phyloP scores from a whole-genome alignment of 768 basidiomycete species.

The Trametes villosa region DNA sequence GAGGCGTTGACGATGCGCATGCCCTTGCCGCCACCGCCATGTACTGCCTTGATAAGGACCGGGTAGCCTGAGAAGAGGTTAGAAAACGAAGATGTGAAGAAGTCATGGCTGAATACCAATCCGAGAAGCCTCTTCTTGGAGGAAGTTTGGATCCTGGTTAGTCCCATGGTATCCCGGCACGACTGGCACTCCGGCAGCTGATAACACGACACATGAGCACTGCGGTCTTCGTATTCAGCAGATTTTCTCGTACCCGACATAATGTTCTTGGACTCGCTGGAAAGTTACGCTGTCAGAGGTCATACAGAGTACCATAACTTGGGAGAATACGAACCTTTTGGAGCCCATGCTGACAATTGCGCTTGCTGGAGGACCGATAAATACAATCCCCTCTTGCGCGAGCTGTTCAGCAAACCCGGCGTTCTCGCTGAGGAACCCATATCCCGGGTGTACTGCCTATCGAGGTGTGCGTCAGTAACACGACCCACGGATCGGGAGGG shows the following conservation, averaged over 20 bases:
- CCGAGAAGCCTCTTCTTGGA: constrained; percentile 67
- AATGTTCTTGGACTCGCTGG: constrained; percentile 94
- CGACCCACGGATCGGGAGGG: not conserved
- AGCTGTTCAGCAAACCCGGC: constrained; percentile 77
- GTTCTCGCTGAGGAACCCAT: constrained; percentile 92
- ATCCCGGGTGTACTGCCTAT: constrained; percentile 94
- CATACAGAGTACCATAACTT: not conserved
- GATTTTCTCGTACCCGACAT: constrained; percentile 65
- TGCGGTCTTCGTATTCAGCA: not conserved
- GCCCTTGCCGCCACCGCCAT: constrained; percentile 95
- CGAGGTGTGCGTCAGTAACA: not conserved
- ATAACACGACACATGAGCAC: not conserved
- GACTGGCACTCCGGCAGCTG: constrained; percentile 88
- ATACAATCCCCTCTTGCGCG: constrained; percentile 79
- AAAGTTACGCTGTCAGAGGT: not conserved
- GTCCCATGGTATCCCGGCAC: constrained; percentile 93
- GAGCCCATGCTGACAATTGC: constrained; percentile 96
- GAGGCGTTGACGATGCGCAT: constrained; percentile 80
- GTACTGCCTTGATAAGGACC: constrained; percentile 94
- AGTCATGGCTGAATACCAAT: constrained; percentile 54
- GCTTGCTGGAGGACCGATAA: constrained; percentile 87
- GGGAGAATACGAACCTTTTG: constrained; percentile 63
- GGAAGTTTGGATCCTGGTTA: constrained; percentile 74
- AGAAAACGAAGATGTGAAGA: not conserved
- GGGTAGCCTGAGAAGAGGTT: constrained; percentile 64